phyloP scores from a whole-genome alignment of 2,329 filamentous ascomycete genomes.

The Catunica adiposa region DNA sequence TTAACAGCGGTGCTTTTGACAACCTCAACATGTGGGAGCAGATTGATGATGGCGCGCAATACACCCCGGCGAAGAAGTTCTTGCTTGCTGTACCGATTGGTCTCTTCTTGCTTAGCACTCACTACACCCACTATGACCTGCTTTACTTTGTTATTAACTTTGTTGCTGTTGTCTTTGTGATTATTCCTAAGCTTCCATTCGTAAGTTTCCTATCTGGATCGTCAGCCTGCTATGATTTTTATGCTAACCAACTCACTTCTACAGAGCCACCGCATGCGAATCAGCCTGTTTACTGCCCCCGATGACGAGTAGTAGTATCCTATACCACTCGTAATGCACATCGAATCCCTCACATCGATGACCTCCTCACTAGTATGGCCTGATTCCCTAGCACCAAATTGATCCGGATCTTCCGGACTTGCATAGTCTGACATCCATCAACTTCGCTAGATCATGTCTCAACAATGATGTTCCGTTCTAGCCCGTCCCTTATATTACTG shows the following conservation, averaged over 20 bases:
- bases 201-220: constrained; percentile 39
- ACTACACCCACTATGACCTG: constrained; percentile 96
- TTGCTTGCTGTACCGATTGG: constrained; percentile 85
- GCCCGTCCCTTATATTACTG: neutral
- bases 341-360: neutral
- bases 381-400: too few relatives aligned
- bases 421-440: too few relatives aligned
- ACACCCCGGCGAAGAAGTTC: constrained; percentile 98
- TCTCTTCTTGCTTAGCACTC: constrained; percentile 89
- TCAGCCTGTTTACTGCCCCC: constrained; percentile 54
- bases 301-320: constrained; percentile 26
- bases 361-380: too few relatives aligned
- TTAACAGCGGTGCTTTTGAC: constrained; percentile 96
- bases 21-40: constrained; percentile 99
- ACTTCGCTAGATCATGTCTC: too few relatives aligned
- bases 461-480: neutral
- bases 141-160: constrained; percentile 97
- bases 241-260: neutral
- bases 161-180: constrained; percentile 74
- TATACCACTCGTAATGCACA: neutral
- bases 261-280: constrained; percentile 62
- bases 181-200: constrained; percentile 90
- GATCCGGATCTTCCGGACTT: too few relatives aligned
- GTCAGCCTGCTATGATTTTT: neutral
- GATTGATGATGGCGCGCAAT: constrained; percentile 97